Evolutionary conservation across 805 yeast genomes (phyloP).

Genomic region (Candida nemodendra): DNA sequence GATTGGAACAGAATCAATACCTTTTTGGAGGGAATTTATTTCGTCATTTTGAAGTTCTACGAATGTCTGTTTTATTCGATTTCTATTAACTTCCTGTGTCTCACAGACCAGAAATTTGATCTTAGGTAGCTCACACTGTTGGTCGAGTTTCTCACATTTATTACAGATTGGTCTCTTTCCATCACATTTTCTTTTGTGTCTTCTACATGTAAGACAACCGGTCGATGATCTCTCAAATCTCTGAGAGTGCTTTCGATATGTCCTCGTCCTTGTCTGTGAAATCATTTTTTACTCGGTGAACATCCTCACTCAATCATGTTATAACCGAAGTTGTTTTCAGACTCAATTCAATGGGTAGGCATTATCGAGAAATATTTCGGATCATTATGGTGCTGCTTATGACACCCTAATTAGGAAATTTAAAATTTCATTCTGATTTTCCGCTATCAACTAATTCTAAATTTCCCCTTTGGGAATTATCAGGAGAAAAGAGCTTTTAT

Average conservation of each 20-base stretch:
- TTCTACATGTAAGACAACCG: constrained; percentile 14
- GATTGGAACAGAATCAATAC: background rate
- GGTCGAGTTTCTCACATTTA: constrained; percentile 4
- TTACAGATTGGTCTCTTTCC: constrained; percentile 10
- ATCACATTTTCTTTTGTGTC: constrained; percentile 14
- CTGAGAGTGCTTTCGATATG: constrained; percentile 16
- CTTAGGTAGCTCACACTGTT: constrained; percentile 8
- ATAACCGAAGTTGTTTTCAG: too few relatives aligned
- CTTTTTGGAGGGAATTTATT: background rate
- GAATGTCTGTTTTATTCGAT: constrained; percentile 1
- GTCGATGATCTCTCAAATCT: constrained; percentile 8
- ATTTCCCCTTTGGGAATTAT: too few relatives aligned
- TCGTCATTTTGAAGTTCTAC: background rate
- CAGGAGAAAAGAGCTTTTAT: too few relatives aligned
- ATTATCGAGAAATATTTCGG: too few relatives aligned
- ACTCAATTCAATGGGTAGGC: too few relatives aligned
- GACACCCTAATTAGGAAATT: too few relatives aligned
- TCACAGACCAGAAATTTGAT: constrained; percentile 10
- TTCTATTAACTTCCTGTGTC: background rate
- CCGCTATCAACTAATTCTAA: too few relatives aligned
- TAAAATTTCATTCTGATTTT: too few relatives aligned
- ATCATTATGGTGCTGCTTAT: too few relatives aligned
- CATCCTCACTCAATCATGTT: too few relatives aligned
- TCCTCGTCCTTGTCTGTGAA: constrained; percentile 20
- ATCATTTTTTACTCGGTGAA: too few relatives aligned